These are phyloP conservation scores for Penicillium mononematosum DNA, from an alignment of 495 filamentous ascomycete species.

Conservation along the genomic window DNA sequence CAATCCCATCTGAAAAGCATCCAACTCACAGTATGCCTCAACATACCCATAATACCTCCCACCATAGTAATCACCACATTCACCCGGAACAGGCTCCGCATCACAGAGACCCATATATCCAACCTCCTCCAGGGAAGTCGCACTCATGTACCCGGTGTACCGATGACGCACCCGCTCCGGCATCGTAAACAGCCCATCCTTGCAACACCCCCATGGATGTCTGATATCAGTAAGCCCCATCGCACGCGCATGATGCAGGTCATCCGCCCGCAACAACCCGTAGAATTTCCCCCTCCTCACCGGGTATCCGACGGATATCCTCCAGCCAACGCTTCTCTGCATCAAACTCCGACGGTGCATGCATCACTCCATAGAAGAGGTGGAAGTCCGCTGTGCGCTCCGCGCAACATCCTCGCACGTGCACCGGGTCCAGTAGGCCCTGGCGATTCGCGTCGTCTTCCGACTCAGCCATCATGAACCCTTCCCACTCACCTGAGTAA, in stretches of 20 bases:
- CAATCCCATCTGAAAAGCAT: constrained; percentile 3
- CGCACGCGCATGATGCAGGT: background rate
- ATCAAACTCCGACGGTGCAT: background rate
- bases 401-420: constrained; percentile 5
- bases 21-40: background rate
- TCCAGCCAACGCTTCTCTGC: background rate
- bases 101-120: background rate
- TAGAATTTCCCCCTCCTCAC: background rate
- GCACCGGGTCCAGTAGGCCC: background rate
- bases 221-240: background rate
- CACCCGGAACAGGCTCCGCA: background rate
- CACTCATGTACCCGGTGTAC: constrained; percentile 1
- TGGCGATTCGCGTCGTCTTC: background rate
- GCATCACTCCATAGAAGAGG: constrained; percentile 1
- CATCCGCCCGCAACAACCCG: constrained; percentile 1
- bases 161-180: background rate
- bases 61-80: background rate
- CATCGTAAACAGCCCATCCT: background rate
- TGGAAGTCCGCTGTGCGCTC: background rate
- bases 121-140: background rate
- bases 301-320: background rate
- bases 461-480: background rate
- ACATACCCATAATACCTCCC: constrained; percentile 1
- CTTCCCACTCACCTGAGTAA: background rate
- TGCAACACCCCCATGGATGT: constrained; percentile 8